These are phyloP conservation scores for Vitis hybrid DNA, from an alignment of 177 flowering plant genomes.

Conservation along the genomic window DNA sequence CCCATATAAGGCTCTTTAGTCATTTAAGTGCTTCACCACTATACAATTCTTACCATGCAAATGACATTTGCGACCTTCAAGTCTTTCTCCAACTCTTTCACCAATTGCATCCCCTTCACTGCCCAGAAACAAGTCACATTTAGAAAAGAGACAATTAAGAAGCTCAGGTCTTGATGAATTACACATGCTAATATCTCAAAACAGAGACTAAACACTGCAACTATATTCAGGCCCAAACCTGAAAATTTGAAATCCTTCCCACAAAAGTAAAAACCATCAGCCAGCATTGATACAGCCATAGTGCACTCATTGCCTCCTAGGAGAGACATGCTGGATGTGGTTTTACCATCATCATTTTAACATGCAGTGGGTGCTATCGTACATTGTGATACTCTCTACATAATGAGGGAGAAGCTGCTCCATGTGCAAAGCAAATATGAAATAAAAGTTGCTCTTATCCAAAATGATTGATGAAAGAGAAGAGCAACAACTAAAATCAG, in stretches of 20 bases:
- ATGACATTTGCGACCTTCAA: conserved; percentile 96
- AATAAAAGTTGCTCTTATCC: no score
- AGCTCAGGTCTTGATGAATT: conserved; percentile 4
- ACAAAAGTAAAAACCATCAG: no score
- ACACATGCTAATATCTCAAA: background rate
- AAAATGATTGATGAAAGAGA: no score
- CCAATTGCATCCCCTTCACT: conserved; percentile 99
- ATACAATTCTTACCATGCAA: conserved; percentile 77
- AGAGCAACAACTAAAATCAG: no score
- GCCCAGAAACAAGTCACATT: conserved; percentile 42
- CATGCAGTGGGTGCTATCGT: no score
- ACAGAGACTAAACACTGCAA: background rate
- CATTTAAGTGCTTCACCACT: background rate
- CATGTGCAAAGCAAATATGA: no score
- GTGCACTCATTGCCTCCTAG: no score
- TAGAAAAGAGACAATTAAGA: conserved; percentile 8
- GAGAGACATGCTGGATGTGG: no score
- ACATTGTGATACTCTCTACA: no score
- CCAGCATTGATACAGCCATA: no score
- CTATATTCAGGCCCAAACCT: background rate
- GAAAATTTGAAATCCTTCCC: background rate
- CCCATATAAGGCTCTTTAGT: background rate
- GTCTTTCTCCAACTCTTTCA: conserved; percentile 91
- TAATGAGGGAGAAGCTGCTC: no score
- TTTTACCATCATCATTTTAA: no score